Conservation (phyloP, 352 stramenopile genomes). For the Globisporangium alternatum region DNA sequence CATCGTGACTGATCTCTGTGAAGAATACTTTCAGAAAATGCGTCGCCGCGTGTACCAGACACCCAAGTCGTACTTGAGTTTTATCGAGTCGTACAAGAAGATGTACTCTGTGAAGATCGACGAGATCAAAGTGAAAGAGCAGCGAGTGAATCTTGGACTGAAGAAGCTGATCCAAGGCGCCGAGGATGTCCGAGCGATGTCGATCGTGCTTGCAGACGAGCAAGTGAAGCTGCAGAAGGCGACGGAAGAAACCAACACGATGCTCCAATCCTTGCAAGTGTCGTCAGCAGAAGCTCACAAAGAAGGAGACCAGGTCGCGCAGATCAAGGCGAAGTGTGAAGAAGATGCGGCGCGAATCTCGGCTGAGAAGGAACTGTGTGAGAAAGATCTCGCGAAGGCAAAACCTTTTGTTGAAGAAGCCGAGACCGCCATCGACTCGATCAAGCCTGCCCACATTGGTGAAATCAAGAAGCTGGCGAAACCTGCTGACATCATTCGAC, state of each 20-base stretch:
- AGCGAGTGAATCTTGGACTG: slow-evolving; percentile 95
- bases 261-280: slow-evolving; percentile 95
- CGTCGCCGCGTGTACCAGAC: slow-evolving; percentile 97
- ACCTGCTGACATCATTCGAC: slow-evolving; percentile 97
- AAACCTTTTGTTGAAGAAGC: slow-evolving; percentile 98
- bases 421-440: slow-evolving; percentile 96
- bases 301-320: slow-evolving; percentile 94
- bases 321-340: slow-evolving; percentile 97
- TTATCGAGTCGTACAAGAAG: slow-evolving; percentile 98
- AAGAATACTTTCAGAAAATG: slow-evolving; percentile 99
- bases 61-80: slow-evolving; percentile 98
- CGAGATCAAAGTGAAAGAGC: slow-evolving; percentile 96
- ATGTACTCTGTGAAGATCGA: slow-evolving; percentile 95
- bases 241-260: slow-evolving; percentile 96
- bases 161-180: slow-evolving; percentile 98
- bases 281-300: slow-evolving; percentile 96
- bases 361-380: slow-evolving; percentile 94
- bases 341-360: slow-evolving; percentile 94
- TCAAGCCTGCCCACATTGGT: slow-evolving; percentile 97
- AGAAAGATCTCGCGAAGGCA: slow-evolving; percentile 96
- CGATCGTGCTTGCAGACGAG: slow-evolving; percentile 94
- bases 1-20: slow-evolving; percentile 96
- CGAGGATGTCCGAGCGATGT: slow-evolving; percentile 97
- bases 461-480: slow-evolving; percentile 99
- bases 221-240: slow-evolving; percentile 97